phyloP scores from a whole-genome alignment of 2,329 filamentous ascomycete genomes.

The Hirsutella minnesotensis region DNA sequence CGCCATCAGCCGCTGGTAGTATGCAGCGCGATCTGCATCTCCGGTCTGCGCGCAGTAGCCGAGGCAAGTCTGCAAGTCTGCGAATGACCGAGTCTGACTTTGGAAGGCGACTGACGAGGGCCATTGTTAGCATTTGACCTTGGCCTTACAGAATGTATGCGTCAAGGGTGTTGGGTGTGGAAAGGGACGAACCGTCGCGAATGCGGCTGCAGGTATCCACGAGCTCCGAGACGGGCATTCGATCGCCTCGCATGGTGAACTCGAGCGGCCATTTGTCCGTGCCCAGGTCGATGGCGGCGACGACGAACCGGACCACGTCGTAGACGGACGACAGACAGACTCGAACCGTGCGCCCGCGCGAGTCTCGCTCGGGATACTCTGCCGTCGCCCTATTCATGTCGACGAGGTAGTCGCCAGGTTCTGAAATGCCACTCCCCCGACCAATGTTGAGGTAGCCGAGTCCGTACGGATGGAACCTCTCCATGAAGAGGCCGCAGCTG shows the following conservation, averaged over 20 bases:
- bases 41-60: conserved; percentile 32
- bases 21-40: conserved; percentile 35
- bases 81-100: conserved; percentile 24
- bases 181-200: conserved; percentile 28
- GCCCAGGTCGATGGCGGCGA: conserved; percentile 53
- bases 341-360: conserved; percentile 34
- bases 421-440: conserved; percentile 35
- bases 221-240: conserved; percentile 48
- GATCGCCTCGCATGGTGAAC: conserved; percentile 57
- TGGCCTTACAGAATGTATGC: no score
- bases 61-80: conserved; percentile 27
- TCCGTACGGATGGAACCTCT: conserved; percentile 59
- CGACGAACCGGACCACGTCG: conserved; percentile 60
- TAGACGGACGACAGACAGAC: conserved; percentile 58
- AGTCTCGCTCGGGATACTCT: conserved; percentile 45
- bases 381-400: conserved; percentile 46
- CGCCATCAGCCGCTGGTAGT: conserved; percentile 51
- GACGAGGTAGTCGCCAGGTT: conserved; percentile 54
- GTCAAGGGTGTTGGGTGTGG: background rate
- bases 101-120: conserved; percentile 24
- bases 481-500: conserved; percentile 65
- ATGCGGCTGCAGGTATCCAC: conserved; percentile 35
- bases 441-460: conserved; percentile 50
- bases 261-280: conserved; percentile 53
- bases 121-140: conserved; percentile 9